phyloP scores from a whole-genome alignment of 2,329 filamentous ascomycete genomes.

The Colletotrichum trifolii region DNA sequence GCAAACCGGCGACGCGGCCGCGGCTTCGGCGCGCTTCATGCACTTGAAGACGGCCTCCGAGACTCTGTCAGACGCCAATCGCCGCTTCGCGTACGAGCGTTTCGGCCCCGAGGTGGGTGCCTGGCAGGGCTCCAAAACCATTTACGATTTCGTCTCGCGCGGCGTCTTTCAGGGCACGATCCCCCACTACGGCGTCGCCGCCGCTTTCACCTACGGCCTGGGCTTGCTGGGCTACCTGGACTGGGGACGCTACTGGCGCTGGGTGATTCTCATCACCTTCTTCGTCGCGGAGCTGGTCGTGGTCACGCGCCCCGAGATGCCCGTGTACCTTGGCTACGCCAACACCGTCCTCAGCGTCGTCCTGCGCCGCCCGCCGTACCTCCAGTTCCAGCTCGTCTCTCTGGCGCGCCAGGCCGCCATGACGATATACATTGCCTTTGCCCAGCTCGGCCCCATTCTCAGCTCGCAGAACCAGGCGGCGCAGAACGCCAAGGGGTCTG shows the following conservation, averaged over 20 bases:
- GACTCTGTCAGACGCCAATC: slow-evolving; percentile 79
- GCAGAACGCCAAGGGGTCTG: slow-evolving; percentile 40
- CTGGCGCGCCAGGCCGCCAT: slow-evolving; percentile 81
- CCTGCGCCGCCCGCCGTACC: slow-evolving; percentile 67
- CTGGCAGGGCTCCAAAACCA: slow-evolving; percentile 74
- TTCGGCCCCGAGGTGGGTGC: slow-evolving; percentile 79
- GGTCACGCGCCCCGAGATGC: slow-evolving; percentile 65
- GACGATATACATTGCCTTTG: slow-evolving; percentile 84
- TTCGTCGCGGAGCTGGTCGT: slow-evolving; percentile 67
- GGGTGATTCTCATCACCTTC: slow-evolving; percentile 66
- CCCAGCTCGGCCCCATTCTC: slow-evolving; percentile 80
- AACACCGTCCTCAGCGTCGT: slow-evolving; percentile 56
- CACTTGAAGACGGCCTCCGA: slow-evolving; percentile 87
- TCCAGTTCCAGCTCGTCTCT: slow-evolving; percentile 86
- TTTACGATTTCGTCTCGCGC: slow-evolving; percentile 77
- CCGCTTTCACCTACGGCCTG: slow-evolving; percentile 68
- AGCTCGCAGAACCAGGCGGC: slow-evolving; percentile 50
- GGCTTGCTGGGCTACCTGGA: slow-evolving; percentile 75
- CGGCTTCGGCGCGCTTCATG: slow-evolving; percentile 71
- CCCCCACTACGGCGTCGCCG: slow-evolving; percentile 70
- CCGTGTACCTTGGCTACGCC: slow-evolving; percentile 53
- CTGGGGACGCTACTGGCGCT: slow-evolving; percentile 74
- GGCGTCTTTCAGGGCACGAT: slow-evolving; percentile 70
- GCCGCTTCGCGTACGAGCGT: slow-evolving; percentile 88
- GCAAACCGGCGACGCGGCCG: slow-evolving; percentile 53